These are phyloP conservation scores for Erodium chrysanthum DNA, from an alignment of 441 rosid species.

Conservation along the genomic window DNA sequence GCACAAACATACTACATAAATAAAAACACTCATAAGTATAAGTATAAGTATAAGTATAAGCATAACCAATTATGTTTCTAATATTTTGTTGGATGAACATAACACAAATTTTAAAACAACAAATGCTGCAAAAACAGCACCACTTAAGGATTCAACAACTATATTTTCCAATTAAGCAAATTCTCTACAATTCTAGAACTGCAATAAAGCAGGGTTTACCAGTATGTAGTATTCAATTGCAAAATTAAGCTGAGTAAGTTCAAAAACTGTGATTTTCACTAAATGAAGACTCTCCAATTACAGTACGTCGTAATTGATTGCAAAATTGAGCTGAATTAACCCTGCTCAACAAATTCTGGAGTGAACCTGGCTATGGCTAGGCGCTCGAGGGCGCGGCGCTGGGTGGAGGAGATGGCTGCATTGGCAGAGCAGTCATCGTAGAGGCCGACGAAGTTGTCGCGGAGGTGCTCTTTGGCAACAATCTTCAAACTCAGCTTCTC, in stretches of 20 bases:
- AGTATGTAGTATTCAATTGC: background rate
- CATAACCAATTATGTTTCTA: background rate
- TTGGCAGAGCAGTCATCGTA: constrained; percentile 44
- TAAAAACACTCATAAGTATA: background rate
- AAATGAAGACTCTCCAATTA: background rate
- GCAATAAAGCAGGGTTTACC: background rate
- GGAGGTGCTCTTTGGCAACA: constrained; percentile 52
- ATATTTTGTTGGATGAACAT: background rate
- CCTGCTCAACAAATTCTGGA: background rate
- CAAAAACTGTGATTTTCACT: background rate
- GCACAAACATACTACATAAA: background rate
- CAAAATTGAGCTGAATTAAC: background rate
- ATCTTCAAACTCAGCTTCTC: constrained; percentile 46
- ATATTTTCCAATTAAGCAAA: background rate
- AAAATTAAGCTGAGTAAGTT: background rate
- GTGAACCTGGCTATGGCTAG: constrained; percentile 56
- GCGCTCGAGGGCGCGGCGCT: constrained; percentile 64
- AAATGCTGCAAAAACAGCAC: background rate
- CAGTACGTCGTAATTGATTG: background rate
- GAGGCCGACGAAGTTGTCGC: constrained; percentile 69
- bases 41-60: no score
- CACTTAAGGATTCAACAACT: no score
- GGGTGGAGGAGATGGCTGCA: constrained; percentile 31
- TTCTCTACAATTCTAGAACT: background rate
- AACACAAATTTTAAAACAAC: background rate